Evolutionary conservation across 805 yeast species (phyloP).

Genomic region (Saturnispora ahearnii): DNA sequence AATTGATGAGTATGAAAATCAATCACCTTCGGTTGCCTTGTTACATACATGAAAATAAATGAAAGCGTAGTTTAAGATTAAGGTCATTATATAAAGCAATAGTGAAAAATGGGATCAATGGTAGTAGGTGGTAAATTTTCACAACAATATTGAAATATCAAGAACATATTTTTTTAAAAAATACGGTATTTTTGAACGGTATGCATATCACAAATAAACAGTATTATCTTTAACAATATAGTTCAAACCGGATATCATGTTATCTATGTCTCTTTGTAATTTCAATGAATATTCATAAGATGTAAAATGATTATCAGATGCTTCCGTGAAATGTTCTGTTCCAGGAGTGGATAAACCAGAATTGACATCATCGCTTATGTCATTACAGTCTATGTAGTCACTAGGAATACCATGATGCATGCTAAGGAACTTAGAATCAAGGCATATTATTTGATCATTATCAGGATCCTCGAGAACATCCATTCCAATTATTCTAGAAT

Average conservation of each 20-base stretch:
- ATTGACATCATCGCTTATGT: background rate
- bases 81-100: no score
- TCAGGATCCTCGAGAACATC: slow-evolving; percentile 25
- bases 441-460: slow-evolving; percentile 34
- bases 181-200: no score
- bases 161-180: background rate
- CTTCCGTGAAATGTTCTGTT: background rate
- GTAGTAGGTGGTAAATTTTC: background rate
- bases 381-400: background rate
- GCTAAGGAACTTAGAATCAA: slow-evolving; percentile 50
- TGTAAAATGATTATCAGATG: background rate
- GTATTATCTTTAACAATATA: slow-evolving; percentile 14
- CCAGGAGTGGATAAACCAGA: background rate
- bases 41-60: slow-evolving; percentile 10
- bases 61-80: background rate
- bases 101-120: no score
- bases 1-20: slow-evolving; percentile 38
- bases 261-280: slow-evolving; percentile 9
- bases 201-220: slow-evolving; percentile 10
- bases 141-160: background rate
- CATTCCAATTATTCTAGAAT: slow-evolving; percentile 39
- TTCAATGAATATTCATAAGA: slow-evolving; percentile 2
- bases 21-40: slow-evolving; percentile 30
- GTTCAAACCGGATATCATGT: slow-evolving; percentile 13
- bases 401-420: slow-evolving; percentile 30